These are phyloP conservation scores for Debaryomyces subglobosus DNA, from an alignment of 1,139 yeast genomes.

Conservation along the genomic window DNA sequence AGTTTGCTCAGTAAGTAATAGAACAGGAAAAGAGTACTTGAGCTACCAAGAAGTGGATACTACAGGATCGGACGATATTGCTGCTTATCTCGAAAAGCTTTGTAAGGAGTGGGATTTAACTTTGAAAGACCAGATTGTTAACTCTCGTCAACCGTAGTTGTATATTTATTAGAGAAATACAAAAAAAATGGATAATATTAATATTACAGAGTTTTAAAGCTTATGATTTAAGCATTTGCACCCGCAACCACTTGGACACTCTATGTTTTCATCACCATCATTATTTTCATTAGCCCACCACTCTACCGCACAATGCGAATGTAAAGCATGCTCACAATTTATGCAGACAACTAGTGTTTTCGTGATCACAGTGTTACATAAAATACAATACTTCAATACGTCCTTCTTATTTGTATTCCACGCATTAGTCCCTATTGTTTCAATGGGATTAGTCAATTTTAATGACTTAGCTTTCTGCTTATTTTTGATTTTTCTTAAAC, in stretches of 20 bases:
- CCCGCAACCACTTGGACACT: slow-evolving; percentile 92
- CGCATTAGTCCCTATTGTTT: slow-evolving; percentile 23
- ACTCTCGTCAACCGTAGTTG: slow-evolving; percentile 41
- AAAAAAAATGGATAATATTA: too few species aligned
- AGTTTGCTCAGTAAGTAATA: slow-evolving; percentile 73
- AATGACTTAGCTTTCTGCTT: background rate
- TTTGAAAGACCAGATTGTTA: slow-evolving; percentile 70
- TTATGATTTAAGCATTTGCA: slow-evolving; percentile 60
- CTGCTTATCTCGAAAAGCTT: slow-evolving; percentile 52
- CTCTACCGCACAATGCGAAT: slow-evolving; percentile 72
- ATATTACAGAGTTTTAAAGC: slow-evolving; percentile 10
- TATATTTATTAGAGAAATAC: slow-evolving; percentile 5
- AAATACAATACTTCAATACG: slow-evolving; percentile 53
- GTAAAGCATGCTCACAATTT: slow-evolving; percentile 77
- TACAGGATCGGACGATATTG: slow-evolving; percentile 67
- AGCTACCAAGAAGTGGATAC: slow-evolving; percentile 56
- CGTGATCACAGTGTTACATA: slow-evolving; percentile 63
- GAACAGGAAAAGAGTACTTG: slow-evolving; percentile 67
- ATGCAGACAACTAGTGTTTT: slow-evolving; percentile 71
- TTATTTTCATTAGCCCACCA: slow-evolving; percentile 67
- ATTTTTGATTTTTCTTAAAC: slow-evolving; percentile 30
- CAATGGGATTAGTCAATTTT: slow-evolving; percentile 19
- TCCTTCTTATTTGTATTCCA: slow-evolving; percentile 37
- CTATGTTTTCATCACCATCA: slow-evolving; percentile 38
- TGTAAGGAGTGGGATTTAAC: slow-evolving; percentile 55